Conservation (phyloP, 495 filamentous ascomycete species). For the Annulohypoxylon bovei region DNA sequence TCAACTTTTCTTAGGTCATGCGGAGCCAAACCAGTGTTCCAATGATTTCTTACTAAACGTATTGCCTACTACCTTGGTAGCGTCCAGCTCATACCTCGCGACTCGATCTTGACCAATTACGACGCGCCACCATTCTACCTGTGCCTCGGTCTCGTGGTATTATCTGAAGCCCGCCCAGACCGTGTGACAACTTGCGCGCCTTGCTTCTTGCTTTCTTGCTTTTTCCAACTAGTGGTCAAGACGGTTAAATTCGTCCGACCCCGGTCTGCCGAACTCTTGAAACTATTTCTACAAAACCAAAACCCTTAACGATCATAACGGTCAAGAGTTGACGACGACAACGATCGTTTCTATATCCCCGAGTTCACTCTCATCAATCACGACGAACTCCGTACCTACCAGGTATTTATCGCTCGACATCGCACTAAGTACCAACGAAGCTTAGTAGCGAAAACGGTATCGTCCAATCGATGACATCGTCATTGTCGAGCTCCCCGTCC, state of each 20-base stretch:
- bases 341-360: background rate
- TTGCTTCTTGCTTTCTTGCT: background rate
- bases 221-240: constrained; percentile 13
- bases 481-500: constrained; percentile 41
- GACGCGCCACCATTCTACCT: constrained; percentile 40
- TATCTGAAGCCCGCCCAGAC: constrained; percentile 19
- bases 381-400: background rate
- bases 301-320: constrained; percentile 6
- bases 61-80: constrained; percentile 14
- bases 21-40: constrained; percentile 9
- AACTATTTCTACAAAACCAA: background rate
- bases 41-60: background rate
- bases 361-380: background rate
- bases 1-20: constrained; percentile 20
- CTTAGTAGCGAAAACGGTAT: constrained; percentile 18
- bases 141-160: constrained; percentile 27
- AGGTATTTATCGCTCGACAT: background rate
- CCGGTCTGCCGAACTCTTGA: constrained; percentile 16
- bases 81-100: constrained; percentile 22
- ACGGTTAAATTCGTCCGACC: constrained; percentile 37
- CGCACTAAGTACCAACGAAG: background rate
- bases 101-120: constrained; percentile 30
- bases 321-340: constrained; percentile 4
- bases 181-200: constrained; percentile 31
- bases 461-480: constrained; percentile 44